These are phyloP conservation scores for Thymus mandschuricus DNA, from an alignment of 257 asterid species.

Conservation along the genomic window DNA sequence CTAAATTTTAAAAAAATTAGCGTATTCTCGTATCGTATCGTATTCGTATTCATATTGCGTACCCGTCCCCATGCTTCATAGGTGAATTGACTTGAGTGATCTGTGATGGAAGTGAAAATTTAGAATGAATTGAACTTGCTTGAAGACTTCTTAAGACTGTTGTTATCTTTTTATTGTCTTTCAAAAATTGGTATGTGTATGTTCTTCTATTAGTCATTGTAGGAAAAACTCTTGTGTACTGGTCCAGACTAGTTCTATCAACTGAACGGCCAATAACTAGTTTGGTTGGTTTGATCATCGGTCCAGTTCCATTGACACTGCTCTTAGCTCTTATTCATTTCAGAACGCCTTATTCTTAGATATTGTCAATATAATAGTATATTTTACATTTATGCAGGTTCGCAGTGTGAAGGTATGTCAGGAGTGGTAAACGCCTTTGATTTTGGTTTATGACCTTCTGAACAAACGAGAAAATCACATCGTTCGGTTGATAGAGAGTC, in stretches of 20 bases:
- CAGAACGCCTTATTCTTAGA: conserved; percentile 3
- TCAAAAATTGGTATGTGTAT: neutral
- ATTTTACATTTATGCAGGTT: conserved; percentile 68
- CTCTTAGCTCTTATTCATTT: conserved; percentile 18
- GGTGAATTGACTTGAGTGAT: neutral
- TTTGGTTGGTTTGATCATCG: conserved; percentile 7
- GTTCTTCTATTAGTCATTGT: neutral
- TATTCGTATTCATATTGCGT: too few relatives aligned
- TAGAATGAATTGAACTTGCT: neutral
- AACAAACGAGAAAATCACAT: conserved; percentile 14
- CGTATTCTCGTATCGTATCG: too few relatives aligned
- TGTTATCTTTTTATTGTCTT: too few relatives aligned
- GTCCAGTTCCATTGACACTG: conserved; percentile 1
- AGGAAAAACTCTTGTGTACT: neutral
- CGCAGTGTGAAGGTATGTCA: conserved; percentile 88
- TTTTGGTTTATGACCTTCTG: conserved; percentile 43
- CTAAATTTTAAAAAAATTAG: too few relatives aligned
- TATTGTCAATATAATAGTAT: conserved; percentile 26
- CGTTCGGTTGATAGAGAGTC: conserved; percentile 17
- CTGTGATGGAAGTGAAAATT: neutral
- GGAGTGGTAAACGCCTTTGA: conserved; percentile 38
- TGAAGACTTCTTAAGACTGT: too few relatives aligned
- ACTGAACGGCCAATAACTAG: neutral
- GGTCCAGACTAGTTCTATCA: neutral
- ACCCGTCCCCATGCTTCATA: too few relatives aligned